These are phyloP conservation scores for Yamadazyma mexicana DNA, from an alignment of 1,139 yeast genomes.

Conservation along the genomic window DNA sequence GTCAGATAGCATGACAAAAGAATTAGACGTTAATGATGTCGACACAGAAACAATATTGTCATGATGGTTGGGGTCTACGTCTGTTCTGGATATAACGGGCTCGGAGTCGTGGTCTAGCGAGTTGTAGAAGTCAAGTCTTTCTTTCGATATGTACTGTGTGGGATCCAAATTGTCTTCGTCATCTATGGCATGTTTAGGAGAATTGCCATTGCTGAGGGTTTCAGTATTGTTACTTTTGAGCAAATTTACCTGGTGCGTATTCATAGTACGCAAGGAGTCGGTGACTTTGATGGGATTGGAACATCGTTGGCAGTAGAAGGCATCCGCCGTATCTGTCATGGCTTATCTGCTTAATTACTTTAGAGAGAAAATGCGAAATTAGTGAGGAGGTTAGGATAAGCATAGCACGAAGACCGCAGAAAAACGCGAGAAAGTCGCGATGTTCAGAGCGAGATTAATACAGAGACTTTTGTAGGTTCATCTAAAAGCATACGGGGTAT, in stretches of 20 bases:
- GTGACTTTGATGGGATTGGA: slow-evolving; percentile 31
- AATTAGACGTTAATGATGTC: slow-evolving; percentile 23
- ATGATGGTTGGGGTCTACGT: slow-evolving; percentile 7
- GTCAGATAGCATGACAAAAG: slow-evolving; percentile 35
- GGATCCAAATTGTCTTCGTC: slow-evolving; percentile 24
- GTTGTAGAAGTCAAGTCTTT: slow-evolving; percentile 29
- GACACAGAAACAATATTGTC: slow-evolving; percentile 18
- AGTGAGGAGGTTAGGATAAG: no score
- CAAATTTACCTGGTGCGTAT: slow-evolving; percentile 34
- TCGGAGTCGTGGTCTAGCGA: slow-evolving; percentile 16
- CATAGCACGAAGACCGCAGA: no score
- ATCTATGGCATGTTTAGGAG: slow-evolving; percentile 4
- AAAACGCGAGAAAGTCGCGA: no score
- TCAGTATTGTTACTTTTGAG: slow-evolving; percentile 21
- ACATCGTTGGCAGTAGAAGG: slow-evolving; percentile 35
- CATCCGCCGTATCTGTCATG: slow-evolving; percentile 4
- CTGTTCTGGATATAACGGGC: slow-evolving; percentile 21
- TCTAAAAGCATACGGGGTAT: no score
- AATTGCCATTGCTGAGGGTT: neutral
- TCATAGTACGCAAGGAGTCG: slow-evolving; percentile 28
- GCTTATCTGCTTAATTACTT: neutral
- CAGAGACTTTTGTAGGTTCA: no score
- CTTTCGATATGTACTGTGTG: slow-evolving; percentile 31
- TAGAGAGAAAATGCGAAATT: neutral
- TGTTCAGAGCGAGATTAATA: no score